Base-by-base conservation (phyloP, 1,284 basidiomycete species). In the Fistulinella cinereoalba region DNA sequence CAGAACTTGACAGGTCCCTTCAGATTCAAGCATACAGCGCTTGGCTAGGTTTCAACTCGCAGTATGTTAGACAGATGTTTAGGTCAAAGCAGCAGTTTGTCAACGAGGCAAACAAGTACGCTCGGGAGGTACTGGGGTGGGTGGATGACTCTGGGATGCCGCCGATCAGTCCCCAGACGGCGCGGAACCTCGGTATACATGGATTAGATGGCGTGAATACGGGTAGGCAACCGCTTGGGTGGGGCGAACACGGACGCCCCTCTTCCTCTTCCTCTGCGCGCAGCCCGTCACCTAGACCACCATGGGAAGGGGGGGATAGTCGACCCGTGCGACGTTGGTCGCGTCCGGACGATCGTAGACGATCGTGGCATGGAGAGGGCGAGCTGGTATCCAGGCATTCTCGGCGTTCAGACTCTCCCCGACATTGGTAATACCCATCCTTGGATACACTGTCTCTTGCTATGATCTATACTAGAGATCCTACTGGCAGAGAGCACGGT, bases 11-110 rank as follows among this genome's bases (percentile, higher is more conserved):
- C 21, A 55, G 56, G 12, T 66, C 71, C 28, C 53, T 61, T 7
- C 81, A 81, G 56, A 67, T 65, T 0, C 72, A 79, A 55, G 75
- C 79, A 0, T 86, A 85, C 58, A 58, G 65, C 34, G 76, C 73
- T 25, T 79, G 72, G 67, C 57, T 86, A 37, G 84, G 83, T 9
- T 85, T 81, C 61, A 84, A 85, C 63, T 78, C 78, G 37, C 58
- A 68, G 1, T 68, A 63, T 41, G 48, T 71, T 19, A 73, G 69
- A 52, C 54, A 61, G 28, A 51, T 80, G 42, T 57, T 66, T 33
- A 77, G 73, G 73, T 66, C 64, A 16, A 65, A 65, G 31, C 64
- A 67, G 27, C 60, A 70, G 18, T 65, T 80, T n/a, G 77, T 83
- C 12, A 44, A 58, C 18, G 65, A 64, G 31, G 61, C 56, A 10